phyloP scores from a whole-genome alignment of 257 asterid species.

The Nicotiana benthamiana region DNA sequence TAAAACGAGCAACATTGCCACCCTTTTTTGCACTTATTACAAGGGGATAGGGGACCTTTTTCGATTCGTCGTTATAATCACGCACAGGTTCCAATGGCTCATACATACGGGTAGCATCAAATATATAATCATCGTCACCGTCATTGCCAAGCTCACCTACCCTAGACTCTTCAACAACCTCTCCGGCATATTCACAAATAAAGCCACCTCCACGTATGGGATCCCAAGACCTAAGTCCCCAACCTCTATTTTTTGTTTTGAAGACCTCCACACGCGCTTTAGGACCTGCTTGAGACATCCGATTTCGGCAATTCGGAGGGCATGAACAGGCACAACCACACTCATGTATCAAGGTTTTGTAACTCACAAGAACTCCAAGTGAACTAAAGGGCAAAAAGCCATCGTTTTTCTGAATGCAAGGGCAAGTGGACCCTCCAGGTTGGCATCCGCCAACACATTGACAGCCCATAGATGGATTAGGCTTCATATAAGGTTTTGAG shows the following conservation, averaged over 20 bases:
- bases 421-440: constrained; percentile 59
- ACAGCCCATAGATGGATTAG: constrained; percentile 48
- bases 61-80: constrained; percentile 29
- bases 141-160: constrained; percentile 15
- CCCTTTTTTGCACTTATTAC: constrained; percentile 50
- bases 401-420: constrained; percentile 55
- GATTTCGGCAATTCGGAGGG: constrained; percentile 67
- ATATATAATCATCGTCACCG: constrained; percentile 41
- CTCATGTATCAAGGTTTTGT: constrained; percentile 52
- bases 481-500: constrained; percentile 34
- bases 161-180: constrained; percentile 25
- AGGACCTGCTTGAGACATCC: constrained; percentile 68
- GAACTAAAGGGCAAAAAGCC: constrained; percentile 59
- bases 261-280: constrained; percentile 73
- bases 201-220: constrained; percentile 78
- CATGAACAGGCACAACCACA: constrained; percentile 68
- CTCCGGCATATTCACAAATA: constrained; percentile 95
- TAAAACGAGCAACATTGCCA: constrained; percentile 86
- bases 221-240: constrained; percentile 99
- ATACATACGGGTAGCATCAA: constrained; percentile 70
- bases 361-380: constrained; percentile 49
- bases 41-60: constrained; percentile 65
- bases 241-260: constrained; percentile 71
- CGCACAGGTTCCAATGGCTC: constrained; percentile 41
- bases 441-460: constrained; percentile 83